A percentile compares a stretch with the other conserved stretches of the same genome.
These are phyloP conservation scores for Exserohilum turcica DNA, from an alignment of 2,329 filamentous ascomycete genomes.

Conservation along the genomic window DNA sequence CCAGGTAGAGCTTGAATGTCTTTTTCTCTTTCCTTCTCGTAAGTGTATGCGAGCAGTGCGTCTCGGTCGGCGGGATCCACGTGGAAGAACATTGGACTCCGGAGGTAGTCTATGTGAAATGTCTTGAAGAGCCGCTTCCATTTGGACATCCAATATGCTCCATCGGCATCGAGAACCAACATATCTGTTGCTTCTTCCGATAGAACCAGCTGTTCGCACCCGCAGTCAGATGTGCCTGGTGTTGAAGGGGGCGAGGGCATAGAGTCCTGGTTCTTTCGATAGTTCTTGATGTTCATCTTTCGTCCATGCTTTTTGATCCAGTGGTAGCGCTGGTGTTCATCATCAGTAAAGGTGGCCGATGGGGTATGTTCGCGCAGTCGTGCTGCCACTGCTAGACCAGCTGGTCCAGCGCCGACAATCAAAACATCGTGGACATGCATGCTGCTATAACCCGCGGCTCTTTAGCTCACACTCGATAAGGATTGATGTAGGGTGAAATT, in stretches of 20 bases:
- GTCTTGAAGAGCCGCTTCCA: slow-evolving; percentile 73
- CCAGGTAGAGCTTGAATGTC: slow-evolving; percentile 73
- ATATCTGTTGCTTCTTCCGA: slow-evolving; percentile 29
- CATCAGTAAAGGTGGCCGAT: slow-evolving; percentile 80
- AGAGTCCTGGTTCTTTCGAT: slow-evolving; percentile 49
- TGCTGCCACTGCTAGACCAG: slow-evolving; percentile 74
- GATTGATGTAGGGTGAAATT: background rate
- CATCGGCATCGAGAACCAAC: slow-evolving; percentile 70
- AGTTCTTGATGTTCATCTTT: slow-evolving; percentile 63
- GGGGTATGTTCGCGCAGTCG: slow-evolving; percentile 74
- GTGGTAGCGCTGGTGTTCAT: slow-evolving; percentile 80
- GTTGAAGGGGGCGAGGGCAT: slow-evolving; percentile 31
- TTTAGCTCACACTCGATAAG: too few relatives aligned
- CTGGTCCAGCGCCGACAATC: slow-evolving; percentile 74
- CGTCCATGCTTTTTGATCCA: slow-evolving; percentile 71
- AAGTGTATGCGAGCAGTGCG: slow-evolving; percentile 71
- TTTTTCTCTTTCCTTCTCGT: slow-evolving; percentile 62
- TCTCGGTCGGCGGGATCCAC: slow-evolving; percentile 77
- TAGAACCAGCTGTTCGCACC: slow-evolving; percentile 11
- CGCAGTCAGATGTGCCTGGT: slow-evolving; percentile 25
- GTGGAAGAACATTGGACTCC: slow-evolving; percentile 85
- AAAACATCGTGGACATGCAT: slow-evolving; percentile 65
- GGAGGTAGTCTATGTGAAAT: slow-evolving; percentile 71
- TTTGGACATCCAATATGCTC: slow-evolving; percentile 68
- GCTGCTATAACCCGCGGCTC: background rate